Conservation (phyloP, 1,139 yeast species). For the Hemisphaericaspora lyxosophila region DNA sequence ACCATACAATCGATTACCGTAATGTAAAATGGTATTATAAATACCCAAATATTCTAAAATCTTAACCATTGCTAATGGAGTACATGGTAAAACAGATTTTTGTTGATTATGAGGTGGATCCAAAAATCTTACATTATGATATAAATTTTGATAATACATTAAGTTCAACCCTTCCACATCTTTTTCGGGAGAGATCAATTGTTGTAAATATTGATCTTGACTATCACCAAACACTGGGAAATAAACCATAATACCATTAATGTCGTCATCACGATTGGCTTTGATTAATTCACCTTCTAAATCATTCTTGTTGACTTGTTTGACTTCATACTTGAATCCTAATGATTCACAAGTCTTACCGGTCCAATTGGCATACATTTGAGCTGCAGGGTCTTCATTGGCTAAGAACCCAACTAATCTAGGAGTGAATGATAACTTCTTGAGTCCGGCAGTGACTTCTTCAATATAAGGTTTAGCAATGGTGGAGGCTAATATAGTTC, state of each 20-base stretch:
- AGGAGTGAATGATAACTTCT: constrained; percentile 55
- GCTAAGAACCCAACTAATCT: constrained; percentile 88
- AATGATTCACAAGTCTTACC: constrained; percentile 82
- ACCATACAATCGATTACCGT: constrained; percentile 91
- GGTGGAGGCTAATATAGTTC: constrained; percentile 82
- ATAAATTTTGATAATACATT: constrained; percentile 87
- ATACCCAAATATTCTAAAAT: constrained; percentile 87
- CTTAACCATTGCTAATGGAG: constrained; percentile 93
- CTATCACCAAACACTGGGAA: constrained; percentile 95
- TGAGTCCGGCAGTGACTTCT: constrained; percentile 66
- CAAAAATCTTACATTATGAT: constrained; percentile 83
- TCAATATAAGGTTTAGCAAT: constrained; percentile 79
- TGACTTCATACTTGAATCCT: constrained; percentile 82
- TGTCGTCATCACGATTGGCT: constrained; percentile 74
- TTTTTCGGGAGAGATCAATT: constrained; percentile 79
- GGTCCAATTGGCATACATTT: constrained; percentile 95
- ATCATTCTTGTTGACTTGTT: constrained; percentile 73
- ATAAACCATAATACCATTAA: constrained; percentile 96
- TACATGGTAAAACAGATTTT: constrained; percentile 91
- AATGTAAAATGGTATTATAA: constrained; percentile 75
- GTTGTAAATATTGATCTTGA: constrained; percentile 94
- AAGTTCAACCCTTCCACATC: constrained; percentile 96
- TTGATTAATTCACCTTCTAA: constrained; percentile 78
- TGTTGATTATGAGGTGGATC: constrained; percentile 65
- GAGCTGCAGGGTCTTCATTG: constrained; percentile 91